Conservation (phyloP, 345 rosid genomes). For the Populus euphratica region DNA sequence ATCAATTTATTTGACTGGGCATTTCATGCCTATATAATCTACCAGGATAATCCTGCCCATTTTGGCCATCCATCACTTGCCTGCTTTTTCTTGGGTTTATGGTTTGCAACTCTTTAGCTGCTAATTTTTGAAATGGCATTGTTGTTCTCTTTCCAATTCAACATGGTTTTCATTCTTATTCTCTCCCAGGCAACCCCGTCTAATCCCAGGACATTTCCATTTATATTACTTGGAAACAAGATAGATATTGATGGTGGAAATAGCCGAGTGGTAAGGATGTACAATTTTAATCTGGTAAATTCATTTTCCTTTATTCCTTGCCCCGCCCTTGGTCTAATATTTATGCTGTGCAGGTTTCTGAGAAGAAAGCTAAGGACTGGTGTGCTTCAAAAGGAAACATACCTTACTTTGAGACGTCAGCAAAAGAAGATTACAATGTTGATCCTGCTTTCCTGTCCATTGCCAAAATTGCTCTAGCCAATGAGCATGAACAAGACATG, state of each 20-base stretch:
- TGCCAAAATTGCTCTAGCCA: conserved; percentile 80
- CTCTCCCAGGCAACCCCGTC: conserved; percentile 71
- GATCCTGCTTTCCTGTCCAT: conserved; percentile 76
- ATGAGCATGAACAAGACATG: conserved; percentile 86
- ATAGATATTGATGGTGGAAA: conserved; percentile 98
- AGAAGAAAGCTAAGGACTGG: conserved; percentile 98
- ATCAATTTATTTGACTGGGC: background rate
- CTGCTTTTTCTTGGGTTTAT: background rate
- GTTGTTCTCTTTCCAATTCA: background rate
- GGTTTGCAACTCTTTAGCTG: background rate
- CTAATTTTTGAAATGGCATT: background rate
- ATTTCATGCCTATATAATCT: background rate
- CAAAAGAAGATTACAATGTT: conserved; percentile 90
- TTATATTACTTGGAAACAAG: conserved; percentile 92
- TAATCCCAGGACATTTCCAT: conserved; percentile 70
- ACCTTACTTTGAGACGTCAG: conserved; percentile 90
- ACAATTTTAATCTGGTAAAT: background rate
- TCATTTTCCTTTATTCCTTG: background rate
- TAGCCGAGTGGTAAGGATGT: conserved; percentile 82
- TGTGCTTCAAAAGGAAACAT: conserved; percentile 84
- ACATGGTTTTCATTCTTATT: conserved; percentile 17
- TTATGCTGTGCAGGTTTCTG: conserved; percentile 62
- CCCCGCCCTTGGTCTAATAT: conserved; percentile 1
- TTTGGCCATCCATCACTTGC: background rate
- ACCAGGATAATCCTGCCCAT: background rate